Evolutionary conservation across 768 basidiomycete species (phyloP).

Genomic region (Dictyophora rubrovolvata): DNA sequence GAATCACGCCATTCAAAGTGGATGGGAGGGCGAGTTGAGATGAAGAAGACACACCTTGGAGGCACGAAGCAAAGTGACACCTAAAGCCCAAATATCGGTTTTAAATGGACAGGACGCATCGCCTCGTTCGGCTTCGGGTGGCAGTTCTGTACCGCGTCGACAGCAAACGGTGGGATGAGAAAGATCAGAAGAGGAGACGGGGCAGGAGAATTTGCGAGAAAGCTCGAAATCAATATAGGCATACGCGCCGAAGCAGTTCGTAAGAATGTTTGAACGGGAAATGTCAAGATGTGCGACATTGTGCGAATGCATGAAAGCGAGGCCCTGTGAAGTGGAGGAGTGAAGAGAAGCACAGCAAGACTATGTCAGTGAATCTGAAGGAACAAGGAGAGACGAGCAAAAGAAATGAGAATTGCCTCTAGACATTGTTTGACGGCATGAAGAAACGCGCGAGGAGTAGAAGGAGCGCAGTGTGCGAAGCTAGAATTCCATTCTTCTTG

Average conservation of each 20-base stretch:
- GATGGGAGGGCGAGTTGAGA: neutral
- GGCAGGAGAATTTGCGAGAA: conserved; percentile 37
- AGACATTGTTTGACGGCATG: conserved; percentile 54
- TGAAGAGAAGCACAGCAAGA: neutral
- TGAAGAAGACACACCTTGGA: conserved; percentile 40
- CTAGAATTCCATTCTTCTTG: conserved; percentile 77
- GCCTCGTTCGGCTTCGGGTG: conserved; percentile 55
- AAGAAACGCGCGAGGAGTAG: conserved; percentile 43
- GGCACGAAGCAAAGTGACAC: conserved; percentile 49
- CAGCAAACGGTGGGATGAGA: conserved; percentile 28
- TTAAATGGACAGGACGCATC: conserved; percentile 51
- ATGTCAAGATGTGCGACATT: conserved; percentile 64
- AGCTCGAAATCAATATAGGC: conserved; percentile 69
- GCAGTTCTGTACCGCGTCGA: conserved; percentile 52
- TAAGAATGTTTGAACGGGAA: conserved; percentile 57
- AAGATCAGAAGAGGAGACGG: neutral
- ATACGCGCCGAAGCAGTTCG: conserved; percentile 52
- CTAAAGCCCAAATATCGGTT: conserved; percentile 67
- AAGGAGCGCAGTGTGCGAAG: conserved; percentile 40
- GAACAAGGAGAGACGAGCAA: neutral
- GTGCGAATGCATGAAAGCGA: conserved; percentile 59
- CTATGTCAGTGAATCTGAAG: too few species aligned
- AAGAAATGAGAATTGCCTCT: conserved; percentile 33
- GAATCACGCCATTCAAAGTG: neutral
- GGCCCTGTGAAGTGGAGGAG: conserved; percentile 35